These are phyloP conservation scores for Hippophae rhamnoides DNA, from an alignment of 306 rosid species.

Conservation along the genomic window DNA sequence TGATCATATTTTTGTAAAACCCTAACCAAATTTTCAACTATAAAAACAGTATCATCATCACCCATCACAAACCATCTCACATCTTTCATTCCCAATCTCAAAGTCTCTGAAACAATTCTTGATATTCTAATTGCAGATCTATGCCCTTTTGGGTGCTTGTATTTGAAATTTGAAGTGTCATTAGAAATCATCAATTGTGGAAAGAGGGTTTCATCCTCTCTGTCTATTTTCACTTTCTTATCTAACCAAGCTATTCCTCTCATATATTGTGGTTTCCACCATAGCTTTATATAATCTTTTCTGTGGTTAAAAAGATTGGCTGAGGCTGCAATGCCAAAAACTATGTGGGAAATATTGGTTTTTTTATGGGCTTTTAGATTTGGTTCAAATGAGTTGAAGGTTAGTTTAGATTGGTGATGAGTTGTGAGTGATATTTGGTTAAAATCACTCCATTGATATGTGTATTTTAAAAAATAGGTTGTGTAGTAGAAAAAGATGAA, in stretches of 20 bases:
- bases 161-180: constrained; percentile 43
- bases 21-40: constrained; percentile 43
- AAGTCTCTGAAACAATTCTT: constrained; percentile 51
- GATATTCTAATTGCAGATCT: constrained; percentile 59
- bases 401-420: too few relatives aligned
- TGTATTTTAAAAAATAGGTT: too few relatives aligned
- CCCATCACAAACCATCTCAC: constrained; percentile 82
- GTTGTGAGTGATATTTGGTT: too few relatives aligned
- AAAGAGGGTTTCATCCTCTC: constrained; percentile 12
- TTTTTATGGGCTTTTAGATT: neutral
- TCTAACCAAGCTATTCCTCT: constrained; percentile 63
- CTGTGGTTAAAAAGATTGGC: constrained; percentile 56
- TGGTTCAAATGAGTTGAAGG: too few relatives aligned
- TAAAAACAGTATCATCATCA: constrained; percentile 63
- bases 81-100: constrained; percentile 31
- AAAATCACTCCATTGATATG: too few relatives aligned
- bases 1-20: constrained; percentile 60
- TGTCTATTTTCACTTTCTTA: constrained; percentile 21
- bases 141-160: constrained; percentile 39
- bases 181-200: constrained; percentile 42
- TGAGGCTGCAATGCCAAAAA: constrained; percentile 65
- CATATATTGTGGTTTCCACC: constrained; percentile 59
- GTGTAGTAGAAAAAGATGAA: too few relatives aligned
- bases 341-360: constrained; percentile 59
- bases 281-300: constrained; percentile 57